Conservation (phyloP, 768 basidiomycete genomes). For the Mycena indigotica region DNA sequence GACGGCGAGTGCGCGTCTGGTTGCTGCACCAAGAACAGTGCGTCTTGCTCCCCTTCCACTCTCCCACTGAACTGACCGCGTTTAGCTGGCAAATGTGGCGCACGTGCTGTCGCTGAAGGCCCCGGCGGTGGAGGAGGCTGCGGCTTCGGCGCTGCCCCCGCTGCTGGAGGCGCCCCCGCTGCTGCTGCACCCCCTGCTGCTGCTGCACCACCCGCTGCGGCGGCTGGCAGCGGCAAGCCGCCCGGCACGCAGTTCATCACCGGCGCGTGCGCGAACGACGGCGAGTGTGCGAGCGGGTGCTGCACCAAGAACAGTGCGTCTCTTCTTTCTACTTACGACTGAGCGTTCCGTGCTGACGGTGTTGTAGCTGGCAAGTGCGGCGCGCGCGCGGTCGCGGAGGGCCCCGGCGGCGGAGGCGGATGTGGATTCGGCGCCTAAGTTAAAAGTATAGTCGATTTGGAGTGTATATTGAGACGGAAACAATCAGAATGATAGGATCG, state of each 20-base stretch:
- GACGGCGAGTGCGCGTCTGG: constrained; percentile 1
- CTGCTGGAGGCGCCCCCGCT: neutral
- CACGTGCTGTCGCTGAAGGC: neutral
- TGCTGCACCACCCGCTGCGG: neutral
- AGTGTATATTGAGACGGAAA: too few relatives aligned
- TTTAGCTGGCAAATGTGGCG: constrained; percentile 1
- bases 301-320: neutral
- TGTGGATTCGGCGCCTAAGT: constrained; percentile 3
- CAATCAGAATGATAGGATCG: too few relatives aligned
- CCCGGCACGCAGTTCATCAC: constrained; percentile 9
- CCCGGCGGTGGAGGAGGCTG: neutral
- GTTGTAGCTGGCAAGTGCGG: constrained; percentile 2
- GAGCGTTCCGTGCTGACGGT: neutral
- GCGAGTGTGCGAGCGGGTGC: neutral
- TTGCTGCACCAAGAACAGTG: neutral
- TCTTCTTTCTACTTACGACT: neutral
- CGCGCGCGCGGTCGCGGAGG: neutral
- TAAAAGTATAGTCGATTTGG: too few relatives aligned
- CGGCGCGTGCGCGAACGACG: neutral
- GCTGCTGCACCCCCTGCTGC: neutral
- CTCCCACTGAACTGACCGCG: too few relatives aligned
- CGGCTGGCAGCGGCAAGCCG: constrained; percentile 1
- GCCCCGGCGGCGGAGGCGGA: constrained; percentile 1
- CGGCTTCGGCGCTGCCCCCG: neutral
- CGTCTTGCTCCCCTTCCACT: too few relatives aligned